Evolutionary conservation across 495 filamentous ascomycete genomes (phyloP).

Genomic region (Parathielavia hyrcaniae): DNA sequence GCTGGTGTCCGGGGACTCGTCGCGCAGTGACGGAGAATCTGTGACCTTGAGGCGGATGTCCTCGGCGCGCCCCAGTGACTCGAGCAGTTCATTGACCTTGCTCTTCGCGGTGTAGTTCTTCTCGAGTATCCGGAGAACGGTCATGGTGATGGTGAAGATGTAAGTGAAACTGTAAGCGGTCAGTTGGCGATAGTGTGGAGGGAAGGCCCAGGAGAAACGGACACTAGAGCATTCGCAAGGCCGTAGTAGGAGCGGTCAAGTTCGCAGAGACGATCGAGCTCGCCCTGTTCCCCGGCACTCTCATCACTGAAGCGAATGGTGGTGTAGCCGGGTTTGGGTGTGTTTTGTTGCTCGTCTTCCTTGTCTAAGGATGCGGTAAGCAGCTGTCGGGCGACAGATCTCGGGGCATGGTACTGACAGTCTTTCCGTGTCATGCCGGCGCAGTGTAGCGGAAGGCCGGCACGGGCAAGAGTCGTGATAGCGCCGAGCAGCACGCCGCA

Average conservation of each 20-base stretch:
- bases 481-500: conserved; percentile 28
- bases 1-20: neutral
- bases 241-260: conserved; percentile 34
- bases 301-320: conserved; percentile 32
- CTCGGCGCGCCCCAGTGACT: conserved; percentile 26
- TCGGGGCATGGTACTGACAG: conserved; percentile 13
- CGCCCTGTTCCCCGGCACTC: conserved; percentile 15
- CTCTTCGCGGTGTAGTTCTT: conserved; percentile 25
- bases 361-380: conserved; percentile 9
- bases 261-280: conserved; percentile 34
- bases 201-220: conserved; percentile 6
- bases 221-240: conserved; percentile 34
- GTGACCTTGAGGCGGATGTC: conserved; percentile 23
- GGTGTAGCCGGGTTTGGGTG: conserved; percentile 11
- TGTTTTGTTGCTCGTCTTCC: conserved; percentile 10
- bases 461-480: conserved; percentile 30
- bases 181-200: neutral
- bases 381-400: neutral
- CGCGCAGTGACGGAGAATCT: conserved; percentile 12
- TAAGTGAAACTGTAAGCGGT: conserved; percentile 33
- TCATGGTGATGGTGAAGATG: conserved; percentile 31
- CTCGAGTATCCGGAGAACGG: conserved; percentile 31
- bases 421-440: conserved; percentile 29
- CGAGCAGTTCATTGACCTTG: conserved; percentile 23
- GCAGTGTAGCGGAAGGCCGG: conserved; percentile 36